Percentiles rank a stretch among this genome's conserved stretches.
phyloP scores from a whole-genome alignment of 2,329 filamentous ascomycete genomes.

The Aureobasidium sp. region DNA sequence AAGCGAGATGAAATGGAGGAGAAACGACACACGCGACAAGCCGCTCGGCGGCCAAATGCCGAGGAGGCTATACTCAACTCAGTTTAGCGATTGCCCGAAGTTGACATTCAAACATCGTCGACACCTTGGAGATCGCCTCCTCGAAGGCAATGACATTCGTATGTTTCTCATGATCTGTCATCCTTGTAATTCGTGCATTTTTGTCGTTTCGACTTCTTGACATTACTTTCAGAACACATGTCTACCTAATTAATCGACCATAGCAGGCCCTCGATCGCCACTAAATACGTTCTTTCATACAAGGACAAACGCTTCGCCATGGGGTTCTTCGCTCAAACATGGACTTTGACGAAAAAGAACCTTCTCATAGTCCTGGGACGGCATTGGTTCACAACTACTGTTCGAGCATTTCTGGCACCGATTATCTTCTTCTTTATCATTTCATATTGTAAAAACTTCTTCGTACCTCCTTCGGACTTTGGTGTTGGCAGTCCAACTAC shows the following conservation, averaged over 20 bases:
- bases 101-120: not conserved
- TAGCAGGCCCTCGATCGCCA: not conserved
- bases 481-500: constrained; percentile 60
- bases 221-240: not conserved
- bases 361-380: constrained; percentile 48
- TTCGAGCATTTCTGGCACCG: constrained; percentile 50
- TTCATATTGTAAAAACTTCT: constrained; percentile 64
- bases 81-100: not conserved
- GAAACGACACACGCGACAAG: not conserved
- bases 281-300: not conserved
- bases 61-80: not conserved
- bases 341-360: constrained; percentile 52
- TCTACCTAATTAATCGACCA: not conserved
- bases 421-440: constrained; percentile 46
- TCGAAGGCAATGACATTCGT: not conserved
- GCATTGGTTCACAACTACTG: constrained; percentile 46
- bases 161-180: not conserved
- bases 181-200: not conserved
- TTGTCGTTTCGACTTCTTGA: not conserved
- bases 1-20: not conserved
- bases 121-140: constrained; percentile 10
- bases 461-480: constrained; percentile 67
- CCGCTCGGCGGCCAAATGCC: not conserved
- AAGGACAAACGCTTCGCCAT: constrained; percentile 16
- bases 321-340: constrained; percentile 44